Conservation (phyloP, 176 grass and related monocot genomes). For the Pharus latifolius region DNA sequence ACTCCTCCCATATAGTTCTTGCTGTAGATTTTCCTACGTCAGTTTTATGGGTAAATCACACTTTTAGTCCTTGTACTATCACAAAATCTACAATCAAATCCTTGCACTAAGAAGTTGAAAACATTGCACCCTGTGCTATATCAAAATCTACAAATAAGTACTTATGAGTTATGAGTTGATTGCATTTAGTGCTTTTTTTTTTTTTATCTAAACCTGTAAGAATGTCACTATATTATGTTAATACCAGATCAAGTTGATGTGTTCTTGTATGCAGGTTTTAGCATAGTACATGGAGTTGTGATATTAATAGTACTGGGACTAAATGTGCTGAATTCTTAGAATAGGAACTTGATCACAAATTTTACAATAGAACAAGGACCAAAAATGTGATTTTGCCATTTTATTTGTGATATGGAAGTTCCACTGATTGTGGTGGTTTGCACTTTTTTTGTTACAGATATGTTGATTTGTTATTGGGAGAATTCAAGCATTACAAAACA, state of each 20-base stretch:
- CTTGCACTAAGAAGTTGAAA: not conserved
- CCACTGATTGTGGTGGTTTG: not conserved
- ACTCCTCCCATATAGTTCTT: not conserved
- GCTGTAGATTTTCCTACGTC: not conserved
- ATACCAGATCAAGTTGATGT: too few species aligned
- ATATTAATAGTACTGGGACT: not conserved
- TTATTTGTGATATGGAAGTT: not conserved
- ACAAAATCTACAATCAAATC: not conserved
- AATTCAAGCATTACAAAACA: conserved; percentile 99
- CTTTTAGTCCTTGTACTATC: not conserved
- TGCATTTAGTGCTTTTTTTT: too few species aligned
- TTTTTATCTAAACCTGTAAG: too few species aligned
- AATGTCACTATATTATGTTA: too few species aligned
- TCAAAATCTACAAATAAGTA: not conserved
- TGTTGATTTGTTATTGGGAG: conserved; percentile 91
- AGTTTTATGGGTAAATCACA: not conserved
- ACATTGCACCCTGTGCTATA: not conserved
- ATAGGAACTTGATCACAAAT: not conserved
- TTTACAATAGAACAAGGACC: not conserved
- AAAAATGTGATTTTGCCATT: not conserved
- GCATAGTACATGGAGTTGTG: too few species aligned
- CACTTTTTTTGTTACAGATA: conserved; percentile 48
- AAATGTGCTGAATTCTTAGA: not conserved
- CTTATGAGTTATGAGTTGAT: too few species aligned
- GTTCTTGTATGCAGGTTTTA: too few species aligned